Conservation (phyloP, 352 stramenopile genomes). For the Pilasporangium apinafurcum region DNA sequence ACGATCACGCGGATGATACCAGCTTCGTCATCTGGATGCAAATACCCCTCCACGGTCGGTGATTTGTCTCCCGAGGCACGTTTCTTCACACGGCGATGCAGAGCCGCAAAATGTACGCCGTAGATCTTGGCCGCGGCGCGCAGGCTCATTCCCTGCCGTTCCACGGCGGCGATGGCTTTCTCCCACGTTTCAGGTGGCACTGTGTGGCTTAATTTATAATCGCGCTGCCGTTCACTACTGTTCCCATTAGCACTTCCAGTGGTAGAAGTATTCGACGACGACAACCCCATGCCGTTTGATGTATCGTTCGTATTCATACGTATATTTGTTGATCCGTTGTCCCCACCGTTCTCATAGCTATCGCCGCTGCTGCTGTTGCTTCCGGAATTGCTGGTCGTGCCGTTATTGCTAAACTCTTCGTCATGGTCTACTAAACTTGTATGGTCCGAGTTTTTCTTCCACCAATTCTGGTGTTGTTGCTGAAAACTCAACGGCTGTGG, state of each 20-base stretch:
- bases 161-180: slow-evolving; percentile 48
- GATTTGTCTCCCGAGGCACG: slow-evolving; percentile 18
- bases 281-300: slow-evolving; percentile 10
- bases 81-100: slow-evolving; percentile 56
- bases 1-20: slow-evolving; percentile 52
- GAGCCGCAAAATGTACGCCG: slow-evolving; percentile 49
- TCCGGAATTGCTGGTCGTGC: slow-evolving; percentile 9
- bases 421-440: too few relatives aligned
- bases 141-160: slow-evolving; percentile 53
- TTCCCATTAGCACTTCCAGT: not conserved
- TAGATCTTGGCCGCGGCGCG: slow-evolving; percentile 34
- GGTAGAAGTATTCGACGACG: slow-evolving; percentile 6
- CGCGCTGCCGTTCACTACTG: slow-evolving; percentile 4
- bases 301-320: slow-evolving; percentile 13
- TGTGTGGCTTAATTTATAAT: slow-evolving; percentile 46
- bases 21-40: slow-evolving; percentile 44
- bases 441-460: slow-evolving; percentile 6
- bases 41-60: slow-evolving; percentile 20
- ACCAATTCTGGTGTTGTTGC: not conserved
- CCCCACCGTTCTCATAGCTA: slow-evolving; percentile 12
- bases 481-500: too few relatives aligned
- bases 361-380: slow-evolving; percentile 6
- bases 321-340: too few relatives aligned
- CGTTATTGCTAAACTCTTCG: slow-evolving; percentile 9
- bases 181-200: slow-evolving; percentile 51